A percentile compares a stretch with the other conserved stretches of the same genome.
These are phyloP conservation scores for Pulchroboletus neoregius DNA, from an alignment of 1,284 basidiomycete genomes.

Conservation along the genomic window DNA sequence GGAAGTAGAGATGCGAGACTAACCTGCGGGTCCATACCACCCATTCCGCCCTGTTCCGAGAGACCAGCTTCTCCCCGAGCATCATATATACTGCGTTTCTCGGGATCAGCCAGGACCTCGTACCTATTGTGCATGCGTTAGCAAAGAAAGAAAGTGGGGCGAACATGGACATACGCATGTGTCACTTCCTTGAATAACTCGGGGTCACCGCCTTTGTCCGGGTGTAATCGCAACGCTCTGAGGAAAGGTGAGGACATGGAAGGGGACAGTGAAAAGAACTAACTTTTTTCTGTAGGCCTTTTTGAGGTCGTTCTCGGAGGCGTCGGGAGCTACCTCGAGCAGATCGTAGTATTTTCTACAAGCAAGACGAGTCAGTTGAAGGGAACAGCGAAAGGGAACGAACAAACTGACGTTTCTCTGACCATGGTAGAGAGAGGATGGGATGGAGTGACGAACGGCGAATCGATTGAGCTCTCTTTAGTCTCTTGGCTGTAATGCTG, in stretches of 20 bases:
- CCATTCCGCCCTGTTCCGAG: conserved; percentile 82
- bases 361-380: conserved; percentile 10
- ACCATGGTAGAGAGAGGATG: conserved; percentile 46
- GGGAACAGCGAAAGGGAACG: conserved; percentile 1
- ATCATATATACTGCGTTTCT: conserved; percentile 88
- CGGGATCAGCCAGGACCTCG: conserved; percentile 87
- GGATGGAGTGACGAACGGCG: conserved; percentile 12
- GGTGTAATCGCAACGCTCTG: conserved; percentile 87
- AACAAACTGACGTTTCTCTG: conserved; percentile 63
- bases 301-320: conserved; percentile 81
- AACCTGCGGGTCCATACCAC: conserved; percentile 94
- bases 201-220: conserved; percentile 96
- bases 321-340: conserved; percentile 74
- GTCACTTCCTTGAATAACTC: conserved; percentile 98
- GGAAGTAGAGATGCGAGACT: conserved; percentile 23
- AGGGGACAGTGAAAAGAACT: conserved; percentile 9
- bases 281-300: conserved; percentile 95
- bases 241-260: conserved; percentile 17
- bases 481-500: conserved; percentile 16
- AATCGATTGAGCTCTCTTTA: conserved; percentile 19
- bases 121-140: conserved; percentile 54
- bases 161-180: conserved; percentile 76
- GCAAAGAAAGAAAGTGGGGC: neutral
- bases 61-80: conserved; percentile 91
- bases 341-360: conserved; percentile 86